Evolutionary conservation across 371 early-diverging fungal species (phyloP), one percentile per base, ranked within the genome.

Genomic region (Entomophthora muscae): DNA sequence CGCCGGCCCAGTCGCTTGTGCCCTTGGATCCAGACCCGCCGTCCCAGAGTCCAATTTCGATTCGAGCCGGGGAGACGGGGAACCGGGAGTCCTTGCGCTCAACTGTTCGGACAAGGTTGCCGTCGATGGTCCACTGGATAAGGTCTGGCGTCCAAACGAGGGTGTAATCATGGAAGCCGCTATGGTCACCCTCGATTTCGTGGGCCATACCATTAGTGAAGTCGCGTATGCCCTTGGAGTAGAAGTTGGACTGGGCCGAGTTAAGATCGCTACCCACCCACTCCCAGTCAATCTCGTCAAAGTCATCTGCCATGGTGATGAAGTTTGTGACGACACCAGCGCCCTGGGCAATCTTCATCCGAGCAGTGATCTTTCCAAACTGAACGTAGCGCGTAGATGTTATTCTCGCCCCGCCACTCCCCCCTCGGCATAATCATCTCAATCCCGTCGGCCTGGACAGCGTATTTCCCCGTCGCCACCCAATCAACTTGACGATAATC

Each of bases 271-370:
- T 67, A 24, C 85, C 85, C 32, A 82, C 79, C 74, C 79, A 82
- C 70, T 88, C 86, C 67, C 75, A 86, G 69, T 86, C 88, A 53
- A 86, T 81, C 67, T 86, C 86, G 65, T 86, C 88, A 12, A 77
- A 79, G 57, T 73, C 58, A 58, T 63, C 42, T 56, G 66, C 63
- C 65, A 75, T 72, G 65, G 75, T 68, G 62, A 86, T 83, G 66
- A 87, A 80, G 17, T 84, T 80, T 21, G 84, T 78, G 5, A 87
- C 79, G 24, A 82, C 72, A 26, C 88, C 88, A 27, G 67, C 69
- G n/a, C 67, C 53, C 10, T 74, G 72, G 23, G 74, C 79, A 3
- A 76, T 68, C 65, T 74, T 77, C 66, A 85, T 75, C 27, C 75
- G 73, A 3, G 80, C 78, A 0, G 78, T 66, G 24, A 79, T 77